Conservation (phyloP, 2,329 filamentous ascomycete species). For the Cordyceps militaris region DNA sequence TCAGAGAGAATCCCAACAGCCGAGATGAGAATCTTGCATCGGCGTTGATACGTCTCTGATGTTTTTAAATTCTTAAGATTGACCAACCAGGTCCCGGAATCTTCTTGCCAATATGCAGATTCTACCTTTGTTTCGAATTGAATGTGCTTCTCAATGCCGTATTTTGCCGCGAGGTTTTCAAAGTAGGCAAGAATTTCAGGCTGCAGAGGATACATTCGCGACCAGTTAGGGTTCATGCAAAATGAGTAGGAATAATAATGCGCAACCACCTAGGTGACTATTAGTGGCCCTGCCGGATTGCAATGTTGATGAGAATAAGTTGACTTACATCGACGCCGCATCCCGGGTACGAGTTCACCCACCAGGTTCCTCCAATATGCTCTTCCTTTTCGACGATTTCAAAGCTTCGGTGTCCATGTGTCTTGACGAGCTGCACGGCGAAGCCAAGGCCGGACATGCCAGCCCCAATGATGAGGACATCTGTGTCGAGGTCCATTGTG, state of each 20-base stretch:
- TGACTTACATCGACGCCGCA: too few relatives aligned
- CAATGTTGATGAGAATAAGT: background rate
- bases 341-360: conserved; percentile 55
- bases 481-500: too few relatives aligned
- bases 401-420: too few relatives aligned
- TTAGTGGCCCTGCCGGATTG: too few relatives aligned
- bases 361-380: conserved; percentile 57
- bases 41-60: conserved; percentile 22
- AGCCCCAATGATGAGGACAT: too few relatives aligned
- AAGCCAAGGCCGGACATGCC: too few relatives aligned
- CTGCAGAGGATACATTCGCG: conserved; percentile 47
- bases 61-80: conserved; percentile 20
- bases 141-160: conserved; percentile 32
- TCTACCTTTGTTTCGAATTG: conserved; percentile 29
- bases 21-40: conserved; percentile 33
- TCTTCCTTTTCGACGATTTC: conserved; percentile 54
- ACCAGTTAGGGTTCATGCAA: conserved; percentile 54
- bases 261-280: too few relatives aligned
- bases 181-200: conserved; percentile 52
- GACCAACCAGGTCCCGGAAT: conserved; percentile 27
- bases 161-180: conserved; percentile 41
- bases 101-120: conserved; percentile 31
- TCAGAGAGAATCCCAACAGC: conserved; percentile 27
- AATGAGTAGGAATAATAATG: conserved; percentile 38
- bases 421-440: too few relatives aligned